Base-by-base conservation (phyloP, 2,329 filamentous ascomycete species). In the Arthrobotrys pseudoclavata region DNA sequence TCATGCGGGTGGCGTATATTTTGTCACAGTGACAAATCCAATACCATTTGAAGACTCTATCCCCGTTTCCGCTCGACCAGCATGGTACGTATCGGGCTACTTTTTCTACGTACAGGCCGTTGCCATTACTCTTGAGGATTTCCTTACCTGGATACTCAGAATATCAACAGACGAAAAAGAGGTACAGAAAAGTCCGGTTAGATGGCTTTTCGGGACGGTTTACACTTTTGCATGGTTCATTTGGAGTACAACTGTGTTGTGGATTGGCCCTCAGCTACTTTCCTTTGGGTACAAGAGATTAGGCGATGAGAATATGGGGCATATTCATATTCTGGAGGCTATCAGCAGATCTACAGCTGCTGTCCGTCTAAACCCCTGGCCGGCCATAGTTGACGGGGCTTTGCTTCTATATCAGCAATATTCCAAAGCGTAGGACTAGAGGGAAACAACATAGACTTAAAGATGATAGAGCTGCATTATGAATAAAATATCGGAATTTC, bases 321-420 rank as follows among this genome's bases (percentile, higher is more conserved):
- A 76, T 42, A 26, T 70, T 31, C 72, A 76, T 45, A 50, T 76
- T 29, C 34, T 76, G 13, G 63, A 61, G 18, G 66, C 72, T 7
- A 62, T 61, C 15, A 29, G 66, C 18, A n/a, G 53, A 45, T 61
- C 60, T 1, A 29, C 50, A 5, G 22, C 22, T 31, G 40, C 50
- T 13, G 57, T 76, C 10, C 72, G 66, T 22, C 42, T 76, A 5
- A 76, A 76, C 18, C 72, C 66, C 12, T 76, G 66, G 66, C 72
- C 72, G 2, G 18, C 24, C 15, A 42, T 62, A 4, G n/a, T 76
- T 10, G 34, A 50, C 1, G 29, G 50, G 9, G 42, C 9, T 40
- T 55, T 22, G 9, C n/a, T 63, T 18, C 15, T 69, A 2, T 18
- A 53, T n/a, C 40, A 47, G n/a, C 62, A 22, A 1, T 37, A 6